Evolutionary conservation across 805 yeast species (phyloP), one percentile per base, ranked within the genome.

Genomic region (Wickerhamiella dianesei): DNA sequence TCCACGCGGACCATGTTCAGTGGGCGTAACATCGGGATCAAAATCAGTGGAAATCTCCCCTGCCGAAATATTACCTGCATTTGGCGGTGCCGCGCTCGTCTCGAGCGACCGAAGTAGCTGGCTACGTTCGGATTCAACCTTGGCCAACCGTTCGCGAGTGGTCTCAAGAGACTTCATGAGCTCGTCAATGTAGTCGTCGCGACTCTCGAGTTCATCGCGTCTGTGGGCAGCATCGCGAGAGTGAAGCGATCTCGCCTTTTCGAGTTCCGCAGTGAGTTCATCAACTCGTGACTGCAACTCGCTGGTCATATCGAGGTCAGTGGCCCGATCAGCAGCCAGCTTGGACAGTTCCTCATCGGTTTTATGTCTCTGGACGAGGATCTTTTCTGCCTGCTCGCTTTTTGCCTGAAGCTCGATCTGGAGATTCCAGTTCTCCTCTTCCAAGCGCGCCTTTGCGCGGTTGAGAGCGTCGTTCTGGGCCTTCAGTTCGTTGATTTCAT

Each of bases 371-470:
- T 61, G 64, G 13, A 53, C 47, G 16, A 56, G 50, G 39, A 59
- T 52, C 40, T 55, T 56, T 6, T 56, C 50, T 37, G 57, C 47
- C 9, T 53, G 45, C 18, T 50, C 59, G 8, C 53, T 45, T 3
- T 56, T 50, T 22, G 53, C 48, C 39, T 64, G 64, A 16, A 64
- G 49, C 42, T 60, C 53, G 35, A 59, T 45, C 45, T 63, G 66
- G 35, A 64, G 54, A 40, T 62, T 58, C 68, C 68, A 64, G 46
- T 59, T 62, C 22, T 59, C 66, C 35, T 64, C 69, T 40, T 57
- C 58, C 52, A 51, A 25, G 20, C 21, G 41, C 35, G 41, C 45
- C 18, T 40, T 39, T 37, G 32, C 44, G 8, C 32, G 5, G 14
- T 39, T 13, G 8, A 18, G 9, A 14, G 41, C 41, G 8, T 14